Evolutionary conservation across 129 eudicot species (phyloP), one percentile per base, ranked within the genome.

Genomic region (Ambrosia trifida): DNA sequence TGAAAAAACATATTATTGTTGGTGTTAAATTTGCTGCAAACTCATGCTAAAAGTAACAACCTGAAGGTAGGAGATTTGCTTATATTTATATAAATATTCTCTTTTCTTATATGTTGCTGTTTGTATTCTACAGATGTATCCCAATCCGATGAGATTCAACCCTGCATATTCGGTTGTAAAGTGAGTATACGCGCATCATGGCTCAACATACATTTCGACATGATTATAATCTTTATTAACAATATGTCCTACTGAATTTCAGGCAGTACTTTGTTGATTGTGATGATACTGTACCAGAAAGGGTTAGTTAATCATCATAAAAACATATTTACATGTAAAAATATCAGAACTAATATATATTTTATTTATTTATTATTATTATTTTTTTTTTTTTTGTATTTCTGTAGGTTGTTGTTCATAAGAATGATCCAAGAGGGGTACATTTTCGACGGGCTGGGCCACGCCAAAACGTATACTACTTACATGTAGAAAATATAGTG

Each of bases 381-480:
- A n/a, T n/a, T n/a, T n/a, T 24, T 9, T 30, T 68, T 17, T 30
- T 57, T 66, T 64, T 79, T 72, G 50, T 28, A 24, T 70, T 51
- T 36, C n/a, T 69, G 70, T 76, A 90, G 97, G 72, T 90, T 54
- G 84, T 90, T 54, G 91, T 85, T 70, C 91, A 90, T 53, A 89
- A 87, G 85, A 80, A 83, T 54, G 72, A 79, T 69, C 86, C 89
- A 67, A 82, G 98, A 75, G 98, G 98, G 62, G 74, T 80, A 38
- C 98, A 93, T 82, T 89, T 93, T 77, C 89, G 95, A 20, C 92
- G 98, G 8, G 98, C 98, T 63, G 98, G 98, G 24, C 95, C 96
- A 52, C 95, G 98, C 63, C 86, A 89, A 70, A 85, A 77, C 80
- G 98, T 86, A 75, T 62, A 30, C 54, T 41, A 47, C 45, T 67